These are phyloP conservation scores for Xylaria sp. DNA, from an alignment of 2,329 filamentous ascomycete species.

Conservation along the genomic window DNA sequence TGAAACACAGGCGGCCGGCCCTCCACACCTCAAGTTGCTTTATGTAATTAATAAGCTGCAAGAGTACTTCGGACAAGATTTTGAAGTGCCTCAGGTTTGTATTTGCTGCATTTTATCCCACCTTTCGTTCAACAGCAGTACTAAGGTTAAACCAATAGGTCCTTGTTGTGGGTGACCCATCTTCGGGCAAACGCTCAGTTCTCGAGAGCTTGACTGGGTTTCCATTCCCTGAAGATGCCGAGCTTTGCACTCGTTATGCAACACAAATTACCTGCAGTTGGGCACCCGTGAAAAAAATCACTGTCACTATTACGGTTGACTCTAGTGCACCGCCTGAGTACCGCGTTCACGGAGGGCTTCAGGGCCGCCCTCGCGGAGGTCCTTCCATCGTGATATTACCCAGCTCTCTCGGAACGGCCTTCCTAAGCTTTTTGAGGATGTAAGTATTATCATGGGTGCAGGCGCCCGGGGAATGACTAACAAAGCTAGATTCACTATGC, in stretches of 20 bases:
- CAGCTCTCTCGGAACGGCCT: constrained; percentile 42
- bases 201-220: constrained; percentile 68
- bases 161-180: constrained; percentile 83
- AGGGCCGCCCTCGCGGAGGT: no score
- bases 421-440: constrained; percentile 48
- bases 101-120: not conserved
- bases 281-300: constrained; percentile 42
- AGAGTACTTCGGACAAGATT: constrained; percentile 47
- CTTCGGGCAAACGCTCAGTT: constrained; percentile 84
- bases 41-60: constrained; percentile 51
- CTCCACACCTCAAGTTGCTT: constrained; percentile 37
- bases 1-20: constrained; percentile 12
- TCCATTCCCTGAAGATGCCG: constrained; percentile 51
- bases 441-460: constrained; percentile 27
- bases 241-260: constrained; percentile 55
- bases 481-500: constrained; percentile 46
- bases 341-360: constrained; percentile 31
- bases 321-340: constrained; percentile 27
- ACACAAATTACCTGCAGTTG: constrained; percentile 55
- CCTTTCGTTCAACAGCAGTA: constrained; percentile 14
- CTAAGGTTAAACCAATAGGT: constrained; percentile 59
- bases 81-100: constrained; percentile 42
- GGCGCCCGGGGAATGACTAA: constrained; percentile 1
- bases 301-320: constrained; percentile 51
- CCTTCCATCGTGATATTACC: constrained; percentile 39